Evolutionary conservation across 129 eudicot species (phyloP).

Genomic region (Chrysanthemum seticuspe): DNA sequence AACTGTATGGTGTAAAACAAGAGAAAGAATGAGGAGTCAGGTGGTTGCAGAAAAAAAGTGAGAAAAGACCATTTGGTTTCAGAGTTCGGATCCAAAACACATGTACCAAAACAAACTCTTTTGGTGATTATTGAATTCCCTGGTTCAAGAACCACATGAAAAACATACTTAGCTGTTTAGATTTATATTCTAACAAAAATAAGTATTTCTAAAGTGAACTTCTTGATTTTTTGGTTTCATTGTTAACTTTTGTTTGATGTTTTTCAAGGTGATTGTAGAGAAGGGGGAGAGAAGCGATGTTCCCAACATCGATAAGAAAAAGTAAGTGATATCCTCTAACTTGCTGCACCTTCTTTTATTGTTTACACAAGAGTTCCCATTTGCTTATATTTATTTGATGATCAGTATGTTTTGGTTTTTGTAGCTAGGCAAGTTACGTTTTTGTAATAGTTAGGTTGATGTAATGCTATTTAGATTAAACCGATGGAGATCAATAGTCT

Average conservation of each 20-base stretch:
- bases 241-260: constrained; percentile 9
- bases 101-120: too few species aligned
- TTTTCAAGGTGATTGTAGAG: constrained; percentile 57
- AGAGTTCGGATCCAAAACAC: too few species aligned
- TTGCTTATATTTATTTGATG: background rate
- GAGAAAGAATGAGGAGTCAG: too few species aligned
- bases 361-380: constrained; percentile 4
- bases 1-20: too few species aligned
- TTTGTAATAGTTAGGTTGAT: background rate
- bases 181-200: background rate
- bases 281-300: constrained; percentile 63
- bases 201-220: background rate
- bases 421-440: background rate
- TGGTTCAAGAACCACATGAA: too few species aligned
- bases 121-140: too few species aligned
- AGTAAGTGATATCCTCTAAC: constrained; percentile 32
- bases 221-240: background rate
- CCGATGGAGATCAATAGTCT: background rate
- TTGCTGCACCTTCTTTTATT: background rate
- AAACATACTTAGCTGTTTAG: background rate
- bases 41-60: too few species aligned
- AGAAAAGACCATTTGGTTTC: too few species aligned
- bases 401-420: background rate
- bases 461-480: background rate
- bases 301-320: constrained; percentile 41